These are phyloP conservation scores for Paramecium octaurelia DNA, from an alignment of 73 alveolate species.

Conservation along the genomic window DNA sequence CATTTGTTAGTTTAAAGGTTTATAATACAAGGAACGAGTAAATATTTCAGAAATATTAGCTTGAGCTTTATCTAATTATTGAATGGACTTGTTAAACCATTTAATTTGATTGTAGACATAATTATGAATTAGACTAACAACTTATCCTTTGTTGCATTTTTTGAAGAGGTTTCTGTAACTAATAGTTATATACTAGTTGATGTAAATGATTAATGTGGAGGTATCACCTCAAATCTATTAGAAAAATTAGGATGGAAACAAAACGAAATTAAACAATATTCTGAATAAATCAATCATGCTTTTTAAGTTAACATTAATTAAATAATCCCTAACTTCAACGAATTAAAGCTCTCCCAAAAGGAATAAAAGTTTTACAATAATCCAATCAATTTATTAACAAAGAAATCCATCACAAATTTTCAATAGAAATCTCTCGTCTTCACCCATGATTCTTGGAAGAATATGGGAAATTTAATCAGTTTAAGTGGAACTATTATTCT, in stretches of 20 bases:
- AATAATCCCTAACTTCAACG: background rate
- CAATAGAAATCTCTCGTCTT: background rate
- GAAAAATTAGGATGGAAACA: background rate
- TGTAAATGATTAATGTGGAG: slow-evolving; percentile 5
- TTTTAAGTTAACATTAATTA: background rate
- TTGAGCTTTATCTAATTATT: background rate
- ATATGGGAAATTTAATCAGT: background rate
- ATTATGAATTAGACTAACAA: background rate
- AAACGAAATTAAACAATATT: background rate
- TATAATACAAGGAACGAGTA: background rate
- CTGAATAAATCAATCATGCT: background rate
- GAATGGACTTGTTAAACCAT: background rate
- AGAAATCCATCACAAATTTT: background rate
- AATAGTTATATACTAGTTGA: background rate
- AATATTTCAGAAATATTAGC: background rate
- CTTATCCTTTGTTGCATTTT: slow-evolving; percentile 9
- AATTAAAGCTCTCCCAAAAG: background rate
- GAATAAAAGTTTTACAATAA: background rate
- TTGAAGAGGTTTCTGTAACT: background rate
- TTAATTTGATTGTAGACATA: background rate
- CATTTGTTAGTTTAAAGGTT: background rate
- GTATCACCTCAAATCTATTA: background rate
- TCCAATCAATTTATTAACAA: background rate
- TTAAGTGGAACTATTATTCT: background rate
- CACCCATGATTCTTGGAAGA: background rate